phyloP scores from a whole-genome alignment of 805 yeast species.

The Saturnispora quitensis region DNA sequence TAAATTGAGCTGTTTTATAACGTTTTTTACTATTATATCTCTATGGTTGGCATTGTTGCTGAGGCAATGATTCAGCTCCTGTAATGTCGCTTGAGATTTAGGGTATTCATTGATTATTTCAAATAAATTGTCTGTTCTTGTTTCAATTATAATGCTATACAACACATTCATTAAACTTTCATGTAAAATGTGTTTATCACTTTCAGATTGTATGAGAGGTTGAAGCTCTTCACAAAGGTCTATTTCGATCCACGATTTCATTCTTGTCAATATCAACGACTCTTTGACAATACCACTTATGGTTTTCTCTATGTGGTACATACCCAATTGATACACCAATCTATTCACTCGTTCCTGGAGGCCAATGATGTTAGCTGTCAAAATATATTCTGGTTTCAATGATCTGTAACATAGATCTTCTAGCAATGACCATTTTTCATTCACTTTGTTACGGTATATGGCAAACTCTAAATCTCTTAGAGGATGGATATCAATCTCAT shows the following conservation, averaged over 20 bases:
- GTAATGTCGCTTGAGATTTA: constrained; percentile 39
- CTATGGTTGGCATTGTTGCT: constrained; percentile 37
- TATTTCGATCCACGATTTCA: constrained; percentile 31
- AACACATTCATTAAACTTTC: constrained; percentile 16
- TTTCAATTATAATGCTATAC: constrained; percentile 22
- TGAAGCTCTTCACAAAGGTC: constrained; percentile 29
- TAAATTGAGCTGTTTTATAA: constrained; percentile 35
- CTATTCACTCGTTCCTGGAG: constrained; percentile 18
- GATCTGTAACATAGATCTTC: background rate
- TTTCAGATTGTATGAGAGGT: constrained; percentile 2
- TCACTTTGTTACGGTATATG: constrained; percentile 7
- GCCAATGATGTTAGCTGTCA: background rate
- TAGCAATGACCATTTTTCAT: background rate
- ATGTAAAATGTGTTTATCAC: constrained; percentile 3
- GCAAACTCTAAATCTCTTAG: constrained; percentile 11
- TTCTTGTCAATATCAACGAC: constrained; percentile 25
- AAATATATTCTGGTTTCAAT: background rate
- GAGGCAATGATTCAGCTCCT: constrained; percentile 49
- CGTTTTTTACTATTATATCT: constrained; percentile 40
- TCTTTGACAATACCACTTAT: constrained; percentile 1
- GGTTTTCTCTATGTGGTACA: constrained; percentile 25
- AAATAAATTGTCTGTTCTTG: constrained; percentile 51
- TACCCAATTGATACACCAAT: constrained; percentile 31
- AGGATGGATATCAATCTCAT: constrained; percentile 1
- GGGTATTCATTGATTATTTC: constrained; percentile 51